These are phyloP conservation scores for Corymbia citriodora DNA, from an alignment of 441 rosid genomes.

Conservation along the genomic window DNA sequence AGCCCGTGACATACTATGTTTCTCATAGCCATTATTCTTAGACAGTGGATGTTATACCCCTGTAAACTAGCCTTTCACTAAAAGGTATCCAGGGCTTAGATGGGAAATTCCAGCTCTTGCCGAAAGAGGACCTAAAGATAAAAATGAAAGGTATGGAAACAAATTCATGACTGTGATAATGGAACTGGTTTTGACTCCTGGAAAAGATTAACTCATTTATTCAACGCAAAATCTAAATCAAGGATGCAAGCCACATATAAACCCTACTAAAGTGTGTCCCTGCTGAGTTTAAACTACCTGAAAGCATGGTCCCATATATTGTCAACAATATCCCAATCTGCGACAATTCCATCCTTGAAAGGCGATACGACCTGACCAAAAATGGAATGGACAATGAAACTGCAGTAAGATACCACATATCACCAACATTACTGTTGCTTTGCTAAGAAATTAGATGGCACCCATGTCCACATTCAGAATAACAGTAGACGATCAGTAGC, in stretches of 20 bases:
- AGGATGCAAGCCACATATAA: neutral
- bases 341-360: constrained; percentile 88
- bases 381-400: constrained; percentile 4
- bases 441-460: neutral
- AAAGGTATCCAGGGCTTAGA: neutral
- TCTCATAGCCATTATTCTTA: neutral
- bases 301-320: constrained; percentile 98
- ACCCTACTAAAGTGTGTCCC: neutral
- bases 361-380: constrained; percentile 68
- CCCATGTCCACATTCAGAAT: neutral
- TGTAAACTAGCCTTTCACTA: neutral
- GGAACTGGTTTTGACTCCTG: neutral
- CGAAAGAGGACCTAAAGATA: neutral
- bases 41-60: neutral
- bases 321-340: constrained; percentile 96
- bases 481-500: neutral
- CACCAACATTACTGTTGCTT: neutral
- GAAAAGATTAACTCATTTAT: neutral
- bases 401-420: neutral
- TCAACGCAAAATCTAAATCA: neutral
- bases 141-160: neutral
- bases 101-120: neutral
- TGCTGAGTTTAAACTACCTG: constrained; percentile 30
- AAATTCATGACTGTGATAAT: neutral
- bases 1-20: neutral